A percentile compares a stretch with the other conserved stretches of the same genome.
phyloP scores from a whole-genome alignment of 2,329 filamentous ascomycete species.

The Annulohypoxylon truncatum region DNA sequence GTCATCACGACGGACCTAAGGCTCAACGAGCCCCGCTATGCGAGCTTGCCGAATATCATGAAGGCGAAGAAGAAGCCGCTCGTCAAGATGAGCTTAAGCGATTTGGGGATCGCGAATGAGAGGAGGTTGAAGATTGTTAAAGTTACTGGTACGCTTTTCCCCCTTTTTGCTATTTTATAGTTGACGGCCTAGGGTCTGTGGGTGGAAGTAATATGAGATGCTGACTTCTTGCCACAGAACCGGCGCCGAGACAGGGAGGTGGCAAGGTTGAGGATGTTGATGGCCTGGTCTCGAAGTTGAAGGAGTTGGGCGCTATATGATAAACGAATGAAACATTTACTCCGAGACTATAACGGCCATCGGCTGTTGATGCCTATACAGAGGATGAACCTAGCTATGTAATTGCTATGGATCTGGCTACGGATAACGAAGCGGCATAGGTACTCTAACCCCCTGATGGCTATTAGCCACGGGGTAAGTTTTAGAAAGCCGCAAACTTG shows the following conservation, averaged over 20 bases:
- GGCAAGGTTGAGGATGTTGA: constrained; percentile 98
- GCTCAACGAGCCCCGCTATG: constrained; percentile 94
- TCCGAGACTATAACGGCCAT: neutral
- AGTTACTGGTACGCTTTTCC: constrained; percentile 75
- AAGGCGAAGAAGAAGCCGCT: constrained; percentile 99
- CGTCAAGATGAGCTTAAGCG: constrained; percentile 87
- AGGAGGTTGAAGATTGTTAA: constrained; percentile 88
- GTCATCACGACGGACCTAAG: constrained; percentile 94
- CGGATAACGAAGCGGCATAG: neutral
- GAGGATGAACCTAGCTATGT: neutral
- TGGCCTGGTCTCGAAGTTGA: constrained; percentile 91
- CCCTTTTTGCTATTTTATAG: neutral
- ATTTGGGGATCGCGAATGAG: constrained; percentile 81
- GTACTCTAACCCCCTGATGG: neutral
- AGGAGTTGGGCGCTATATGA: constrained; percentile 92
- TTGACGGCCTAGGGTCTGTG: neutral
- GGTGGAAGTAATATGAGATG: neutral
- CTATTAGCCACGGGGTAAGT: neutral
- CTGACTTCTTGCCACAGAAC: constrained; percentile 67
- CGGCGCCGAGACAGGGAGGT: constrained; percentile 86
- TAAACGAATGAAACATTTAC: constrained; percentile 9
- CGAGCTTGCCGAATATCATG: constrained; percentile 98
- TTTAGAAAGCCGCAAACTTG: constrained; percentile 4
- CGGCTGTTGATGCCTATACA: neutral
- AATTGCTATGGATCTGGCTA: neutral